These are phyloP conservation scores for Plenodomus biglobosus DNA, from an alignment of 2,329 filamentous ascomycete genomes.

Conservation along the genomic window DNA sequence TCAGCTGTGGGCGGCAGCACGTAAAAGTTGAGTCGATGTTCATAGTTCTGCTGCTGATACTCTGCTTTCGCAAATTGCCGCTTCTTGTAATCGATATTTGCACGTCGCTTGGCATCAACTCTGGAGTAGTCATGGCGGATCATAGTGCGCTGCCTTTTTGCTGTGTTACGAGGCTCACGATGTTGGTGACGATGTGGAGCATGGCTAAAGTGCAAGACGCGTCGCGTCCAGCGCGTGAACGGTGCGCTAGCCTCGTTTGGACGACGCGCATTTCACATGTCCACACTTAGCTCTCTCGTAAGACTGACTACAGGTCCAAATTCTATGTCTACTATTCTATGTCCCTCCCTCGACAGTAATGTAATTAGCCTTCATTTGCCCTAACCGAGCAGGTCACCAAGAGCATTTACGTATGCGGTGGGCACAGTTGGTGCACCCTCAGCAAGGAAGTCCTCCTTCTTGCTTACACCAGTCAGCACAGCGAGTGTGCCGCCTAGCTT, in stretches of 20 bases:
- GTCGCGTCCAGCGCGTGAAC: constrained; percentile 21
- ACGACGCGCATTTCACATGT: constrained; percentile 5
- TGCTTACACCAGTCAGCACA: constrained; percentile 85
- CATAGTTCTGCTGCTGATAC: constrained; percentile 78
- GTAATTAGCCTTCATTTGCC: not conserved
- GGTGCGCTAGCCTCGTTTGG: constrained; percentile 9
- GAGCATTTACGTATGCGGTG: constrained; percentile 77
- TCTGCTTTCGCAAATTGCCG: constrained; percentile 78
- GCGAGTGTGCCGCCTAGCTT: constrained; percentile 87
- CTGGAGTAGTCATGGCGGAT: constrained; percentile 46
- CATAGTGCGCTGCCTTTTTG: constrained; percentile 20
- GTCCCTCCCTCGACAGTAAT: not conserved
- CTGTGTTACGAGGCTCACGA: constrained; percentile 1
- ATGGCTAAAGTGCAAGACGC: constrained; percentile 20
- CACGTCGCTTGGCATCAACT: constrained; percentile 71
- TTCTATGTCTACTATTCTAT: not conserved
- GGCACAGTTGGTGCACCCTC: constrained; percentile 70
- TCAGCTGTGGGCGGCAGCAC: constrained; percentile 83
- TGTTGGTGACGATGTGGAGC: constrained; percentile 2
- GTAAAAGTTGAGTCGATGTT: constrained; percentile 91
- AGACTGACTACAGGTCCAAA: not conserved
- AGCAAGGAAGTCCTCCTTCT: constrained; percentile 79
- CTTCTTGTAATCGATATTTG: constrained; percentile 76
- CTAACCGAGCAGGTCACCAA: constrained; percentile 70
- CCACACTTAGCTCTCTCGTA: not conserved